A percentile compares a stretch with the other conserved stretches of the same genome.
Evolutionary conservation across 805 yeast species (phyloP).

Genomic region (Cyberlindnera meyerae): DNA sequence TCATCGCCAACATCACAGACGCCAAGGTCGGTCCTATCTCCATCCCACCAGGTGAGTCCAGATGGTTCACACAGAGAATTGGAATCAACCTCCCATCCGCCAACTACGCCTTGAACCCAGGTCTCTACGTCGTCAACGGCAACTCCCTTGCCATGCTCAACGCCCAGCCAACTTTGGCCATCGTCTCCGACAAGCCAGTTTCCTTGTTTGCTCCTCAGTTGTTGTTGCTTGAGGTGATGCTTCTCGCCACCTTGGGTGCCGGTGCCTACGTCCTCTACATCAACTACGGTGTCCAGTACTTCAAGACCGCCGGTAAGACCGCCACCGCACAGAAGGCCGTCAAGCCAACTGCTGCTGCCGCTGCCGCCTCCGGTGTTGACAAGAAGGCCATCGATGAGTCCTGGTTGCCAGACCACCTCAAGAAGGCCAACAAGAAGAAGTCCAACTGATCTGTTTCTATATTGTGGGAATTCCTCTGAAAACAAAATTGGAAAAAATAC

Average conservation of each 20-base stretch:
- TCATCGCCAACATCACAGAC: conserved; percentile 58
- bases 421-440: conserved; percentile 28
- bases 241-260: conserved; percentile 44
- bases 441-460: conserved; percentile 5
- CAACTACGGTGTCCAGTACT: conserved; percentile 42
- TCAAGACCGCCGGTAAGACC: conserved; percentile 29
- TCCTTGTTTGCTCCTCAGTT: conserved; percentile 72
- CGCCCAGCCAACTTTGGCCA: conserved; percentile 52
- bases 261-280: conserved; percentile 44
- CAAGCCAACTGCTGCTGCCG: conserved; percentile 8
- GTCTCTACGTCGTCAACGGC: conserved; percentile 46
- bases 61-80: conserved; percentile 52
- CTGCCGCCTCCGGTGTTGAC: conserved; percentile 24
- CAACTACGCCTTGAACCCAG: conserved; percentile 56
- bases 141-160: conserved; percentile 50
- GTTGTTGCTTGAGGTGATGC: conserved; percentile 52
- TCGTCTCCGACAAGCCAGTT: conserved; percentile 58
- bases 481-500: too few species aligned
- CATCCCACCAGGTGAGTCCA: conserved; percentile 45
- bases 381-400: conserved; percentile 38
- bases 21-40: conserved; percentile 57
- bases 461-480: too few species aligned
- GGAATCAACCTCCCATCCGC: conserved; percentile 54
- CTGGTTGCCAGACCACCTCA: conserved; percentile 59
- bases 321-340: conserved; percentile 21